These are phyloP conservation scores for Fusarium nygamai DNA, from an alignment of 2,329 filamentous ascomycete species.

Conservation along the genomic window DNA sequence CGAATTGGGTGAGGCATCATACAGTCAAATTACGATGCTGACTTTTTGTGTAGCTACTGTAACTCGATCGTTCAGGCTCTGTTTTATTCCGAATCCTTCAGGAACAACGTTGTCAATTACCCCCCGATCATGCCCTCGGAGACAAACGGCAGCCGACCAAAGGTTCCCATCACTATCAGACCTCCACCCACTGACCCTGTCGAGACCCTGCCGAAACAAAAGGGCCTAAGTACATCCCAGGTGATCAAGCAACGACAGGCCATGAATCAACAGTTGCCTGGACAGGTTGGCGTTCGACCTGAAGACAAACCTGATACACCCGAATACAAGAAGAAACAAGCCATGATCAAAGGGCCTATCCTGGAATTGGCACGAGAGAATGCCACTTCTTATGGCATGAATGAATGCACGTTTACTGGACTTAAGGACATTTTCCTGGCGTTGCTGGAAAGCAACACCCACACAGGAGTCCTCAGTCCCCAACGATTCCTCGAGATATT, in stretches of 20 bases:
- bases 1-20: conserved; percentile 38
- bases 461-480: conserved; percentile 91
- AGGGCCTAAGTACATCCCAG: conserved; percentile 64
- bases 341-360: conserved; percentile 86
- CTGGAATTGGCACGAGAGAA: conserved; percentile 87
- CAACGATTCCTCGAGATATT: conserved; percentile 94
- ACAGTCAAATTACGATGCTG: conserved; percentile 17
- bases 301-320: conserved; percentile 95
- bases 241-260: conserved; percentile 66
- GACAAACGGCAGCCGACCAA: conserved; percentile 67
- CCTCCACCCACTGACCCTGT: conserved; percentile 60
- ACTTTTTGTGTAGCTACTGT: conserved; percentile 76
- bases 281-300: conserved; percentile 68
- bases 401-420: conserved; percentile 92
- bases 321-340: conserved; percentile 98
- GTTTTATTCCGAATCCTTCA: conserved; percentile 94
- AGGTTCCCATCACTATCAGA: conserved; percentile 70
- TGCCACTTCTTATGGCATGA: conserved; percentile 84
- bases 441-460: conserved; percentile 80
- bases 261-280: conserved; percentile 64
- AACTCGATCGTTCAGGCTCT: conserved; percentile 98
- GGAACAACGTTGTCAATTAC: conserved; percentile 93
- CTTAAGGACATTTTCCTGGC: conserved; percentile 97
- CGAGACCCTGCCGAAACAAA: conserved; percentile 55
- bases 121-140: conserved; percentile 77